A percentile compares a stretch with the other conserved stretches of the same genome.
These are phyloP conservation scores for Monosporozyma unispora DNA, from an alignment of 805 yeast genomes.

Conservation along the genomic window DNA sequence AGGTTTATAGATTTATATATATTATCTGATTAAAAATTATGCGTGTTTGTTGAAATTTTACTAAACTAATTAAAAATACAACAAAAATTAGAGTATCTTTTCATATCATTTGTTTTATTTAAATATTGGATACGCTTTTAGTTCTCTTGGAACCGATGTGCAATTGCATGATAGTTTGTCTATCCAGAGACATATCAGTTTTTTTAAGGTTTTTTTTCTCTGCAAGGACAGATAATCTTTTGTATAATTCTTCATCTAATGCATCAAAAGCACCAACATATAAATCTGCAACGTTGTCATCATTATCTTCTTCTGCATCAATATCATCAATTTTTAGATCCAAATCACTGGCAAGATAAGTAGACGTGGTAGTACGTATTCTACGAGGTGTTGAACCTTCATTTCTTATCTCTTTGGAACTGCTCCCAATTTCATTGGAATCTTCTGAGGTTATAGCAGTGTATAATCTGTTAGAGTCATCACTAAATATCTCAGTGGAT, in stretches of 20 bases:
- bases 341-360: background rate
- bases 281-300: slow-evolving; percentile 20
- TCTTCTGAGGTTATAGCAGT: background rate
- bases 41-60: background rate
- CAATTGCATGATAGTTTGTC: background rate
- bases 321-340: slow-evolving; percentile 5
- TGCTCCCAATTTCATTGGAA: background rate
- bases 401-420: background rate
- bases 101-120: background rate
- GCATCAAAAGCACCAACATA: slow-evolving; percentile 25
- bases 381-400: background rate
- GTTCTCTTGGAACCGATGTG: slow-evolving; percentile 2
- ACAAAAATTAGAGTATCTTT: background rate
- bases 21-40: background rate
- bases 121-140: background rate
- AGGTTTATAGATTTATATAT: background rate
- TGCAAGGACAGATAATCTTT: slow-evolving; percentile 12
- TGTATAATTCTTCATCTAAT: slow-evolving; percentile 26
- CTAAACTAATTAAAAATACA: background rate
- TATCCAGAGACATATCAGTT: background rate
- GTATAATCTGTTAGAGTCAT: background rate
- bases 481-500: background rate
- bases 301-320: slow-evolving; percentile 17
- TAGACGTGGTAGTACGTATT: background rate
- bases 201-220: background rate